phyloP scores from a whole-genome alignment of 495 filamentous ascomycete species.

The Oidiodendron maius region DNA sequence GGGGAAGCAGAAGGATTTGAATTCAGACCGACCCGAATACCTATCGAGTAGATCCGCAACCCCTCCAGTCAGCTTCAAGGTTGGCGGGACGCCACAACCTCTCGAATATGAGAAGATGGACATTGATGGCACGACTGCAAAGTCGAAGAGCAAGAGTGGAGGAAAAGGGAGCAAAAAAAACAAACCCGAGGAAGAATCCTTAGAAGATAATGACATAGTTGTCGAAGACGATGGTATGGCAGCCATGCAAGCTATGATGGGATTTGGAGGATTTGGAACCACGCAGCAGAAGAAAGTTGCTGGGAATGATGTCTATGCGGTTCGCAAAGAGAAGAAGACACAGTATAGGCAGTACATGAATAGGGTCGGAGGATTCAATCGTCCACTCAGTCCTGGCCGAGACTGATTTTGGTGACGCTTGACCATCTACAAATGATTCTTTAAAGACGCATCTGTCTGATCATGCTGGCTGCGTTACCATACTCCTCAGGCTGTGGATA shows the following conservation, averaged over 20 bases:
- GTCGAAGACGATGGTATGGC: constrained; percentile 61
- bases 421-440: too few species aligned
- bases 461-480: too few species aligned
- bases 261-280: constrained; percentile 76
- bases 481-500: too few species aligned
- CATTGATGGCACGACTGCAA: constrained; percentile 5
- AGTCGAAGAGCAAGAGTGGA: constrained; percentile 2
- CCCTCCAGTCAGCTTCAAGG: constrained; percentile 22
- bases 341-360: constrained; percentile 99
- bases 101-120: constrained; percentile 24
- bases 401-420: too few species aligned
- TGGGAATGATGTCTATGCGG: constrained; percentile 79
- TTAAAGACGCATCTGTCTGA: too few species aligned
- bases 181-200: constrained; percentile 3
- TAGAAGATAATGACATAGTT: constrained; percentile 34
- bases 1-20: neutral
- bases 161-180: constrained; percentile 8
- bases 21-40: constrained; percentile 1
- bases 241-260: constrained; percentile 79
- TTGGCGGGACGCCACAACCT: constrained; percentile 1
- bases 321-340: constrained; percentile 91
- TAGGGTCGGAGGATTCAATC: constrained; percentile 90
- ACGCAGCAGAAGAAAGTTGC: constrained; percentile 89
- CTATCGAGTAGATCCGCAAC: constrained; percentile 12
- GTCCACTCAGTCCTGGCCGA: constrained; percentile 60